phyloP scores from a whole-genome alignment of 805 yeast genomes.

The Candida dajiaensis region DNA sequence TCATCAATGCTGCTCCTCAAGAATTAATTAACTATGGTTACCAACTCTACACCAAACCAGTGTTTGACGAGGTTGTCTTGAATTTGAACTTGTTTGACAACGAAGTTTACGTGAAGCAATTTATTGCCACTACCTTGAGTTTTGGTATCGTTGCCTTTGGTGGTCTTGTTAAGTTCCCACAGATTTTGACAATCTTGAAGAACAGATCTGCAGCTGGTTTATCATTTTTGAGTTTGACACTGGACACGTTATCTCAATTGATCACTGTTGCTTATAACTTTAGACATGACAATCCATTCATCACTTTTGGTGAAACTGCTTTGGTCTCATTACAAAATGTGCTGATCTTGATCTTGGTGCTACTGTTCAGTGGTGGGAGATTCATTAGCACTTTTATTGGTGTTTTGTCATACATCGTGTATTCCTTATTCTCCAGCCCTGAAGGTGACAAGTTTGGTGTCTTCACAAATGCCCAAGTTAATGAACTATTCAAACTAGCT shows the following conservation, averaged over 20 bases:
- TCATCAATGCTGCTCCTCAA: slow-evolving; percentile 14
- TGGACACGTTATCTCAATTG: slow-evolving; percentile 30
- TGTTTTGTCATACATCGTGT: slow-evolving; percentile 12
- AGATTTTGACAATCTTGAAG: slow-evolving; percentile 28
- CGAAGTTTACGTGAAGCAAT: slow-evolving; percentile 22
- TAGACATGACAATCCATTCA: slow-evolving; percentile 29
- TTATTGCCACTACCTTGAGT: slow-evolving; percentile 29
- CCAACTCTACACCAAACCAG: slow-evolving; percentile 21
- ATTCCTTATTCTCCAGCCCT: slow-evolving; percentile 18
- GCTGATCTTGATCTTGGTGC: slow-evolving; percentile 26
- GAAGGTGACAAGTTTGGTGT: slow-evolving; percentile 12
- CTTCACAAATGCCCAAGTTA: slow-evolving; percentile 18
- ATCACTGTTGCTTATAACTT: slow-evolving; percentile 32
- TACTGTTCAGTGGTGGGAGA: slow-evolving; percentile 13
- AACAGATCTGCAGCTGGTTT: slow-evolving; percentile 30
- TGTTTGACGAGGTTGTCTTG: slow-evolving; percentile 24
- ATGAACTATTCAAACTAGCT: slow-evolving; percentile 26
- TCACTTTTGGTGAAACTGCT: slow-evolving; percentile 34
- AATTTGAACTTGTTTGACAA: slow-evolving; percentile 21
- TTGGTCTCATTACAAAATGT: slow-evolving; percentile 32
- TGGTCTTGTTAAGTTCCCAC: slow-evolving; percentile 36
- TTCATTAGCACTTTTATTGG: slow-evolving; percentile 16
- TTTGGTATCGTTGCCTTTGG: slow-evolving; percentile 32
- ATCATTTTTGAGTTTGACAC: slow-evolving; percentile 25
- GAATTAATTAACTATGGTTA: slow-evolving; percentile 21